A percentile compares a stretch with the other conserved stretches of the same genome.
Conservation (phyloP, 495 filamentous ascomycete genomes). For the Sporormia fimetaria region DNA sequence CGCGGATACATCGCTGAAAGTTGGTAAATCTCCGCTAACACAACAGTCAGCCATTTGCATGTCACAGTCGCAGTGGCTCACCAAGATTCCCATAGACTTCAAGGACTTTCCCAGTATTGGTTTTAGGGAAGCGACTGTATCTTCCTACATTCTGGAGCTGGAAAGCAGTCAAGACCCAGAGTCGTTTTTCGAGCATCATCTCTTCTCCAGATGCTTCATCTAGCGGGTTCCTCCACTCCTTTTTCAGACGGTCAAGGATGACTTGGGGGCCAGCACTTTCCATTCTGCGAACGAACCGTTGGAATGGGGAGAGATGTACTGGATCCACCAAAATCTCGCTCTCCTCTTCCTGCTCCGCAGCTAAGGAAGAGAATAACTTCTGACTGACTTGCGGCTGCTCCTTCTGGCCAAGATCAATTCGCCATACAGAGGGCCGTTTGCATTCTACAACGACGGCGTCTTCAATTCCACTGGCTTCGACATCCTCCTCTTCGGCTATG, state of each 20-base stretch:
- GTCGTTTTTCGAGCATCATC: constrained; percentile 24
- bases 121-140: constrained; percentile 7
- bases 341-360: too few species aligned
- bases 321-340: too few species aligned
- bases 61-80: constrained; percentile 8
- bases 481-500: not conserved
- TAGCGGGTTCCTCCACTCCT: constrained; percentile 23
- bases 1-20: constrained; percentile 26
- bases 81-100: constrained; percentile 27
- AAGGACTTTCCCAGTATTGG: constrained; percentile 19
- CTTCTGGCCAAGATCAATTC: too few species aligned
- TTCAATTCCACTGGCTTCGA: too few species aligned
- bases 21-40: constrained; percentile 24
- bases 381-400: too few species aligned
- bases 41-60: not conserved
- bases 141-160: constrained; percentile 21
- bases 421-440: too few species aligned
- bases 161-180: constrained; percentile 29
- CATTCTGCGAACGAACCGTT: constrained; percentile 28
- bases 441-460: too few species aligned
- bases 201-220: constrained; percentile 23
- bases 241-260: constrained; percentile 26
- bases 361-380: too few species aligned
- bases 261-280: constrained; percentile 24
- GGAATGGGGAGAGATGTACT: constrained; percentile 23